Conservation (phyloP, 139 green algal species). For the Dunaliella sp. region DNA sequence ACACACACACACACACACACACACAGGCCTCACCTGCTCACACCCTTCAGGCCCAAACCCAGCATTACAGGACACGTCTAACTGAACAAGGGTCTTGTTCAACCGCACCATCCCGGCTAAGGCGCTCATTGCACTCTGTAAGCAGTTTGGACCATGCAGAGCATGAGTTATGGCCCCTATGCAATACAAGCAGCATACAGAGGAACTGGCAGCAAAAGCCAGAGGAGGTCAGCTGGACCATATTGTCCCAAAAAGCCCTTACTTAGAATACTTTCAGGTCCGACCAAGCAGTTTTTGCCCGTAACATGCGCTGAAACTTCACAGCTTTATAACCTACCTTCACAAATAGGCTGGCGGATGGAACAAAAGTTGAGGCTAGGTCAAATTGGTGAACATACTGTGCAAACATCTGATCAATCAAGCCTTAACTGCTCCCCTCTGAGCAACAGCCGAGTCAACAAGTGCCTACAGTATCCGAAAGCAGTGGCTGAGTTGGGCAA, state of each 20-base stretch:
- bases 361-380: too few relatives aligned
- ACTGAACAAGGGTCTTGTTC: conserved; percentile 46
- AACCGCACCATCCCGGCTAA: conserved; percentile 48
- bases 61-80: conserved; percentile 64
- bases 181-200: not conserved
- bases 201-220: not conserved
- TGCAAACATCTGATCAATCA: too few relatives aligned
- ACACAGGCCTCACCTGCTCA: not conserved
- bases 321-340: too few relatives aligned
- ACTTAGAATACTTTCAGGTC: not conserved
- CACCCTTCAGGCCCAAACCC: conserved; percentile 31
- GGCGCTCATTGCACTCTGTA: conserved; percentile 22
- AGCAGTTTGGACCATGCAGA: not conserved
- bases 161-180: not conserved
- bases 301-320: not conserved
- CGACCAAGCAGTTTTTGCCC: not conserved
- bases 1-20: not conserved
- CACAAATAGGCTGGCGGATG: too few relatives aligned
- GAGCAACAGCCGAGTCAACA: too few relatives aligned
- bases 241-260: not conserved
- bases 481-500: too few relatives aligned
- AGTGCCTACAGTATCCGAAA: too few relatives aligned
- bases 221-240: too few relatives aligned
- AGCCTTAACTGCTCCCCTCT: too few relatives aligned
- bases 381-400: too few relatives aligned